Evolutionary conservation across 345 rosid species (phyloP).

Genomic region (Hibiscus trionum): DNA sequence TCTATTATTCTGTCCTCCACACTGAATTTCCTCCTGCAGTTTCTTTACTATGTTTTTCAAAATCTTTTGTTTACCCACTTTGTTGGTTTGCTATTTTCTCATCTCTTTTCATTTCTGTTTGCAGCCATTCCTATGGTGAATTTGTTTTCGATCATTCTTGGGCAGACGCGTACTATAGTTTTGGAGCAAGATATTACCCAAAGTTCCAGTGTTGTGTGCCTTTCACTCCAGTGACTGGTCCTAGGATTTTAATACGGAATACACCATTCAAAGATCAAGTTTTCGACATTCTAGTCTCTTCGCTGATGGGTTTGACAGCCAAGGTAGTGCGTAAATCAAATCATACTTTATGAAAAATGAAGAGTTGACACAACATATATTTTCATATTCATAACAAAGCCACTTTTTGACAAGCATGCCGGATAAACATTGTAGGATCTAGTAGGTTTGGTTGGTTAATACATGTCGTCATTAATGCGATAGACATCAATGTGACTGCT

Average conservation of each 20-base stretch:
- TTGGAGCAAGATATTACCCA: conserved; percentile 85
- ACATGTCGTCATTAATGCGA: neutral
- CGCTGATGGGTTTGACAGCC: conserved; percentile 53
- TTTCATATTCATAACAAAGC: too few species aligned
- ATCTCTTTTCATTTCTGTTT: conserved; percentile 20
- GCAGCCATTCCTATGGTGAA: conserved; percentile 93
- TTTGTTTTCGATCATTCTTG: conserved; percentile 93
- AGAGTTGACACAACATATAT: too few species aligned
- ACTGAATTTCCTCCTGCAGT: conserved; percentile 6
- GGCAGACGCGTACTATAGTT: conserved; percentile 90
- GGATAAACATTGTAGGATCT: neutral
- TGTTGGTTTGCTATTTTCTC: conserved; percentile 14
- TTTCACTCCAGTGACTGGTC: conserved; percentile 94
- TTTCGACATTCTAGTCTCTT: conserved; percentile 53
- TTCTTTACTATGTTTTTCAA: neutral
- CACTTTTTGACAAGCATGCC: too few species aligned
- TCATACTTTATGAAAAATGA: neutral
- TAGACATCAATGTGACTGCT: neutral
- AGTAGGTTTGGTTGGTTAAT: neutral
- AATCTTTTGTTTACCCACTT: neutral
- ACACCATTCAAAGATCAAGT: conserved; percentile 56
- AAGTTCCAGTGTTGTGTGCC: conserved; percentile 95
- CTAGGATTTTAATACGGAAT: conserved; percentile 69
- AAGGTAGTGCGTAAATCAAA: conserved; percentile 40
- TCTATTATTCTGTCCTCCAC: conserved; percentile 16